phyloP scores from a whole-genome alignment of 768 basidiomycete genomes.

The Tephrocybe rancida region DNA sequence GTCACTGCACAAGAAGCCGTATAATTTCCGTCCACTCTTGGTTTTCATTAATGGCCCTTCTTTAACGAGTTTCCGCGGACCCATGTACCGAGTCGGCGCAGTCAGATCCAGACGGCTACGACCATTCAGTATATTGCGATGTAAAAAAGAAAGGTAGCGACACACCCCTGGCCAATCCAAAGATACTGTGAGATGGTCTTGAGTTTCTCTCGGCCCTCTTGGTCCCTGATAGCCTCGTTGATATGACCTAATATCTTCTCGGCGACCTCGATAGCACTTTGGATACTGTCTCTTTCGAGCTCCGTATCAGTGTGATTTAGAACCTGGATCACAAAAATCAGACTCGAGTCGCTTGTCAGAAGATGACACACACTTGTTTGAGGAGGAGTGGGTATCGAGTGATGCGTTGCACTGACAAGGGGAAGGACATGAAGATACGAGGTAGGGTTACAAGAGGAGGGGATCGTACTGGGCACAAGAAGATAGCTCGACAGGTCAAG shows the following conservation, averaged over 20 bases:
- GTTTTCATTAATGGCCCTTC: slow-evolving; percentile 81
- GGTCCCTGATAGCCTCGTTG: slow-evolving; percentile 87
- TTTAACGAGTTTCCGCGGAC: slow-evolving; percentile 74
- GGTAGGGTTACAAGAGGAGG: background rate
- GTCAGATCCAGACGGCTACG: slow-evolving; percentile 78
- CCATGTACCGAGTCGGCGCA: slow-evolving; percentile 84
- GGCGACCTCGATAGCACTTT: slow-evolving; percentile 57
- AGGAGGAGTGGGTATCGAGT: slow-evolving; percentile 93
- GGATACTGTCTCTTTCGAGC: slow-evolving; percentile 60
- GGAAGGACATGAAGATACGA: background rate
- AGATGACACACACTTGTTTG: slow-evolving; percentile 52
- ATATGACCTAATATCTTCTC: slow-evolving; percentile 78
- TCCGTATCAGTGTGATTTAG: slow-evolving; percentile 75
- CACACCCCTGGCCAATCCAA: slow-evolving; percentile 87
- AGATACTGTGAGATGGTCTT: slow-evolving; percentile 73
- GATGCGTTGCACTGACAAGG: slow-evolving; percentile 94
- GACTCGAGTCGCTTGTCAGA: background rate
- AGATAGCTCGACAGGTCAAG: slow-evolving; percentile 91
- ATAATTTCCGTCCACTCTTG: slow-evolving; percentile 80
- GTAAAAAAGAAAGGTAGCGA: slow-evolving; percentile 30
- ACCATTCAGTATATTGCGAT: background rate
- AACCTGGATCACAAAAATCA: slow-evolving; percentile 49
- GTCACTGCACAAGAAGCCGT: slow-evolving; percentile 85
- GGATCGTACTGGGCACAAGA: slow-evolving; percentile 80
- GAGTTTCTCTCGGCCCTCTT: slow-evolving; percentile 81